Evolutionary conservation across 352 stramenopile species (phyloP).

Genomic region (Phytophthora chlamydospora): DNA sequence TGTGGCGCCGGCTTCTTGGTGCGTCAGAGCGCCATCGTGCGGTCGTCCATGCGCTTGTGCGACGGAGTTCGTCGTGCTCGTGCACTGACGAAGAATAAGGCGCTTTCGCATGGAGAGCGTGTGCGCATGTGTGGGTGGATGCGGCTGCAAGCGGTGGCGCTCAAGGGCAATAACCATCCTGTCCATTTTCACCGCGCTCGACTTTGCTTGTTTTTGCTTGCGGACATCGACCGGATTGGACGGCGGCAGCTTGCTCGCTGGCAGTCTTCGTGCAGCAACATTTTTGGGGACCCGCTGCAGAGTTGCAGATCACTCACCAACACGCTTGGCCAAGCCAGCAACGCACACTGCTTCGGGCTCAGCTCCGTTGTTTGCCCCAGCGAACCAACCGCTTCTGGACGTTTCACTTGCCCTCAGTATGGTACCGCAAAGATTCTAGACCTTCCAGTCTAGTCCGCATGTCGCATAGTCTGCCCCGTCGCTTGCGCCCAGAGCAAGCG

Average conservation of each 20-base stretch:
- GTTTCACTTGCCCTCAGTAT: no score
- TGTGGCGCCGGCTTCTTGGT: slow-evolving; percentile 22
- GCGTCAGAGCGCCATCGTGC: slow-evolving; percentile 22
- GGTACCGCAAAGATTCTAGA: no score
- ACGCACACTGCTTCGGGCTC: no score
- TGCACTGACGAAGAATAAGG: slow-evolving; percentile 13
- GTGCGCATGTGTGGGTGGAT: neutral
- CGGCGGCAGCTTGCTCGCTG: no score
- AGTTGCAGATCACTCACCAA: neutral
- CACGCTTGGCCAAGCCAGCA: no score
- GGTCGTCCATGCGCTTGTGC: slow-evolving; percentile 14
- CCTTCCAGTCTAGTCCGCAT: no score
- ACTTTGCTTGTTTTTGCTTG: slow-evolving; percentile 18
- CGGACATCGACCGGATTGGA: slow-evolving; percentile 18
- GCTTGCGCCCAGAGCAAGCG: no score
- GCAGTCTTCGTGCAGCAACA: no score
- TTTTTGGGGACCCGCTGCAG: neutral
- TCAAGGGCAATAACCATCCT: slow-evolving; percentile 2
- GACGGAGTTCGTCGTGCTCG: slow-evolving; percentile 12
- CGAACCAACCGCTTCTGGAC: no score
- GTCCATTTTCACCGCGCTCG: slow-evolving; percentile 4
- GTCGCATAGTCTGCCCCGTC: no score
- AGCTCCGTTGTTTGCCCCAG: no score
- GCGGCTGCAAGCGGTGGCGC: neutral
- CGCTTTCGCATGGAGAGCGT: slow-evolving; percentile 1